Evolutionary conservation across 1,284 basidiomycete species (phyloP).

Genomic region (Apiotrichum porosum): DNA sequence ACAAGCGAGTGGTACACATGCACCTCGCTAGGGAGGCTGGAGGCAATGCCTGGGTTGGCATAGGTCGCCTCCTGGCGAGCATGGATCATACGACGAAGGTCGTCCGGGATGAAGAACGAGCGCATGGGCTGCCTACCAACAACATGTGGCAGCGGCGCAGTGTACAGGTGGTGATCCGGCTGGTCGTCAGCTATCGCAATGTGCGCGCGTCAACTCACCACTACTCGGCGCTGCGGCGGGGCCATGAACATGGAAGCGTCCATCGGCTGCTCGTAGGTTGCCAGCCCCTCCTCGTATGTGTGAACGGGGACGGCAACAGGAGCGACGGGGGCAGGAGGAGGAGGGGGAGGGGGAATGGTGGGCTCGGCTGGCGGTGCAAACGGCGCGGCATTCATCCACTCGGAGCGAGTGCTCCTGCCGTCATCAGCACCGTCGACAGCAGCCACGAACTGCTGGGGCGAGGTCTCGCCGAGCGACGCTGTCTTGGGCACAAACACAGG

Average conservation of each 20-base stretch:
- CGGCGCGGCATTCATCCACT: constrained; percentile 14
- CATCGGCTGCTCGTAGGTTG: constrained; percentile 11
- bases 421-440: too few relatives aligned
- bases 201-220: too few relatives aligned
- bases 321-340: too few relatives aligned
- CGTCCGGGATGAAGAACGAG: constrained; percentile 64
- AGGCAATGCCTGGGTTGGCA: constrained; percentile 31
- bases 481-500: constrained; percentile 80
- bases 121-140: constrained; percentile 52
- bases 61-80: constrained; percentile 71
- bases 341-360: too few relatives aligned
- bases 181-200: constrained; percentile 46
- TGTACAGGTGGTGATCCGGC: constrained; percentile 91
- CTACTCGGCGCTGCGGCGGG: constrained; percentile 59
- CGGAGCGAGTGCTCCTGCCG: neutral
- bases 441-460: too few relatives aligned
- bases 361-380: constrained; percentile 8
- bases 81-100: constrained; percentile 73
- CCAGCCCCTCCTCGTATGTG: constrained; percentile 20
- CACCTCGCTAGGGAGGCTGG: constrained; percentile 72
- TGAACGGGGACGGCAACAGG: too few relatives aligned
- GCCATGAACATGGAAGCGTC: constrained; percentile 52
- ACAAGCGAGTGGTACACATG: constrained; percentile 87
- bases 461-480: constrained; percentile 28
- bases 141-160: constrained; percentile 57